Evolutionary conservation across 2,329 filamentous ascomycete species (phyloP), one percentile per base, ranked within the genome.

Genomic region (Clarireedia hainanense): DNA sequence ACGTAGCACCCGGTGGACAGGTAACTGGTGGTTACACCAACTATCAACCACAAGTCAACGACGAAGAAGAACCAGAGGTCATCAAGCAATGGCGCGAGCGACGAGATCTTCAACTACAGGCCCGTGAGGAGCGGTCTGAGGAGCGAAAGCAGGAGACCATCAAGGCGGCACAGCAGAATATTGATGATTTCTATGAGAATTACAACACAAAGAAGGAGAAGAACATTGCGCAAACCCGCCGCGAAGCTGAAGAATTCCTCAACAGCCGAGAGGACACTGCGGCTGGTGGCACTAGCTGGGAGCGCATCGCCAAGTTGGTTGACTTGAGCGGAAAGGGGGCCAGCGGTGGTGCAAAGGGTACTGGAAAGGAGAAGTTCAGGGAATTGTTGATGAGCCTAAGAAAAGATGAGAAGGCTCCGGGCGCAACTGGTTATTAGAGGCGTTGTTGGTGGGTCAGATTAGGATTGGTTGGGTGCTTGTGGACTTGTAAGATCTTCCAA

Each of bases 201-300:
- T 99, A 99, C 79, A 97, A 97, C 77, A 85, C 87, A 73, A 96
- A 96, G 77, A 92, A 94, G 72, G 94, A 99, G 72, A 97, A 97
- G 80, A 83, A 82, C 58, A 86, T 96, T 64, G 79, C 86, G 23
- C 89, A 95, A 76, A 94, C 92, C 56, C 84, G 86, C 67, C 87
- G 88, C 71, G 94, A 99, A 65, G 94, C 92, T 6, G 92, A 97
- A 68, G 85, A 96, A 69, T 99, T 97, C 73, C 76, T 97, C 47
- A 85, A 82, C 54, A 91, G 79, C 72, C 84, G 91, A 58, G 92
- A 99, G 71, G 91, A 97, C 71, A 96, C 91, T 40, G 89, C 91
- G 24, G 89, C 89, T 10, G 94, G 94, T 50, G 94, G 94, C 60
- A 99, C 94, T 5, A 95, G 89, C 79, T 99, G 94, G 94, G 94